Evolutionary conservation across 352 stramenopile species (phyloP).

Genomic region (Phytophthora pisi): DNA sequence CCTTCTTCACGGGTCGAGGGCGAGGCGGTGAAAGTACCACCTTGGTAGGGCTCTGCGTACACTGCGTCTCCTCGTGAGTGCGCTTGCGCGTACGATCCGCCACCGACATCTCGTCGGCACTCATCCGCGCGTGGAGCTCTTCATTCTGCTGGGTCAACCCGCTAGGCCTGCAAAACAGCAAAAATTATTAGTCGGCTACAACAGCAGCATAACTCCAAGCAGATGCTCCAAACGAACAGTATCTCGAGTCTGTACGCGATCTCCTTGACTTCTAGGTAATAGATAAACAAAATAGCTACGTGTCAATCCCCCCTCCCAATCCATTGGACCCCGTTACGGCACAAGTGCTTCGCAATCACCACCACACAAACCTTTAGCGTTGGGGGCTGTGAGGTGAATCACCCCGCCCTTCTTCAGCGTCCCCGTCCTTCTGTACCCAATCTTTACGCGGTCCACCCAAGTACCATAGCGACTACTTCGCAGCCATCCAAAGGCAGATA

Average conservation of each 20-base stretch:
- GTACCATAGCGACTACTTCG: slow-evolving; percentile 52
- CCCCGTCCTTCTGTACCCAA: slow-evolving; percentile 37
- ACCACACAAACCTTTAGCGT: slow-evolving; percentile 21
- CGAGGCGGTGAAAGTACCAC: slow-evolving; percentile 12
- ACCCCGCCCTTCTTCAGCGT: slow-evolving; percentile 38
- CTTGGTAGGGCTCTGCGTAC: slow-evolving; percentile 33
- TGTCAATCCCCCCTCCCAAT: not conserved
- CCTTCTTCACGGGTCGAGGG: slow-evolving; percentile 29
- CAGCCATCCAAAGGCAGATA: not conserved
- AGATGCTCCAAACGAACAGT: slow-evolving; percentile 44
- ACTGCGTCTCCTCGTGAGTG: slow-evolving; percentile 34
- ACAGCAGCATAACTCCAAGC: not conserved
- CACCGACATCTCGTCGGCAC: slow-evolving; percentile 31
- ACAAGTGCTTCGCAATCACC: not conserved
- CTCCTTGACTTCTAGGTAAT: slow-evolving; percentile 6
- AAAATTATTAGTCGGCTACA: slow-evolving; percentile 4
- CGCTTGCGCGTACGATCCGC: slow-evolving; percentile 30
- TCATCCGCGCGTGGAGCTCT: slow-evolving; percentile 24
- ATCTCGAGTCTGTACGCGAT: slow-evolving; percentile 63
- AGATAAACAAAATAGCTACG: not conserved
- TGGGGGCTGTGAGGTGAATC: slow-evolving; percentile 61
- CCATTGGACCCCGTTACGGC: not conserved
- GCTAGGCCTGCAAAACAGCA: slow-evolving; percentile 24
- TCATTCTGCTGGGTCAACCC: slow-evolving; percentile 31
- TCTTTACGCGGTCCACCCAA: slow-evolving; percentile 53